Evolutionary conservation across 768 basidiomycete genomes (phyloP).

Genomic region (Macrolepiota albuminosa): DNA sequence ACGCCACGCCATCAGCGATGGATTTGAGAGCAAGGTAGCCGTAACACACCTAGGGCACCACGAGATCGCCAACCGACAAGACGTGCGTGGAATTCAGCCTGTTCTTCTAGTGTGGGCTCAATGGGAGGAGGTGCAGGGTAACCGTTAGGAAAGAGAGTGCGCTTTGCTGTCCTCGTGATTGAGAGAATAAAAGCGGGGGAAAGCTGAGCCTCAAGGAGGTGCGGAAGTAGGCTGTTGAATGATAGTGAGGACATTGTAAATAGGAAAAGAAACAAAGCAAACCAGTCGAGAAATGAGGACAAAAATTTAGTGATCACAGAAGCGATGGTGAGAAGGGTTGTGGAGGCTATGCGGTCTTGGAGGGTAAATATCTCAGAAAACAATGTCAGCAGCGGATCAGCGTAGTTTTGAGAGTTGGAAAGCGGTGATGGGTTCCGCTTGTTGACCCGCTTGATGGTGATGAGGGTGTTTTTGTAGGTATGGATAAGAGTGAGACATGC

Average conservation of each 20-base stretch:
- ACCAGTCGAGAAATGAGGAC: slow-evolving; percentile 59
- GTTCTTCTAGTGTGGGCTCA: slow-evolving; percentile 78
- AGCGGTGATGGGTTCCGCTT: slow-evolving; percentile 21
- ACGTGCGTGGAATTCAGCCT: slow-evolving; percentile 47
- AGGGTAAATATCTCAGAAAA: slow-evolving; percentile 46
- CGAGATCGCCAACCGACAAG: slow-evolving; percentile 34
- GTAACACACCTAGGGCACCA: slow-evolving; percentile 30
- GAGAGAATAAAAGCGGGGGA: slow-evolving; percentile 48
- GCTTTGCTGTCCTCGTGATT: slow-evolving; percentile 52
- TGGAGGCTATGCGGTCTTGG: slow-evolving; percentile 43
- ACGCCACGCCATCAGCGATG: neutral
- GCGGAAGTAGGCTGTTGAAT: slow-evolving; percentile 55
- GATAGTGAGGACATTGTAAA: neutral
- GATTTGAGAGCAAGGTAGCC: neutral
- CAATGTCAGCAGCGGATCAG: slow-evolving; percentile 38
- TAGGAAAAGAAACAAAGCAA: slow-evolving; percentile 9
- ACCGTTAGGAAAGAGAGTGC: slow-evolving; percentile 83
- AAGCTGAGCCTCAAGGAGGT: slow-evolving; percentile 54
- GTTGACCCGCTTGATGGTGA: slow-evolving; percentile 65
- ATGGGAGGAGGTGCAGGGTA: slow-evolving; percentile 72
- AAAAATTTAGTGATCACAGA: slow-evolving; percentile 42
- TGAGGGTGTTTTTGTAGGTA: slow-evolving; percentile 58
- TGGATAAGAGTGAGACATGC: slow-evolving; percentile 63
- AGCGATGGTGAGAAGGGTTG: slow-evolving; percentile 39
- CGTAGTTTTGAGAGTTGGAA: slow-evolving; percentile 29